These are phyloP conservation scores for Metarhizium sp. DNA, from an alignment of 2,329 filamentous ascomycete genomes.

Conservation along the genomic window DNA sequence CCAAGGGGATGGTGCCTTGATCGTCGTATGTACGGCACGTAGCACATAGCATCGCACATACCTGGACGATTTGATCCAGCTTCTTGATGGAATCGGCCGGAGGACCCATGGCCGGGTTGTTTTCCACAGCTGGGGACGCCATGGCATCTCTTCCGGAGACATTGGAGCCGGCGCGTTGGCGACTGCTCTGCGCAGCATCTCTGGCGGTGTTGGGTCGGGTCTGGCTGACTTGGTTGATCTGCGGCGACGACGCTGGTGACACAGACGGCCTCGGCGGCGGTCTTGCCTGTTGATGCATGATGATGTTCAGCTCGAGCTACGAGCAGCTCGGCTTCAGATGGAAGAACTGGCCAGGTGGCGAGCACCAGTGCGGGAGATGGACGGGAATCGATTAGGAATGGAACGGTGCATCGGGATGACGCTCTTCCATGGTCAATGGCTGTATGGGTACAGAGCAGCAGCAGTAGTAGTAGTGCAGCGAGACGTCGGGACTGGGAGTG, in stretches of 20 bases:
- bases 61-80: conserved; percentile 89
- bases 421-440: conserved; percentile 7
- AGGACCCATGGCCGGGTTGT: conserved; percentile 34
- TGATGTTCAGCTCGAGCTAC: conserved; percentile 6
- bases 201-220: conserved; percentile 64
- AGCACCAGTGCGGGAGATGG: not conserved
- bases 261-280: conserved; percentile 56
- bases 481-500: not conserved
- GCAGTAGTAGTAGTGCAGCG: not conserved
- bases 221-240: conserved; percentile 48
- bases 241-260: conserved; percentile 62
- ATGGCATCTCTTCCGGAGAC: conserved; percentile 28
- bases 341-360: not conserved
- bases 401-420: not conserved
- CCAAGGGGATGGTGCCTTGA: too few relatives aligned
- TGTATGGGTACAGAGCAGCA: not conserved
- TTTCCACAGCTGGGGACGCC: conserved; percentile 39
- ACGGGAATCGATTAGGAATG: not conserved
- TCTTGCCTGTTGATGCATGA: conserved; percentile 87
- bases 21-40: not conserved
- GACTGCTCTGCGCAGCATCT: conserved; percentile 42
- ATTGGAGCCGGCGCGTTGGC: conserved; percentile 34
- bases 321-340: conserved; percentile 4
- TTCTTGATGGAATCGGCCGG: conserved; percentile 64
- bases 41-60: conserved; percentile 24